Percentiles rank a stretch among this genome's conserved stretches.
Evolutionary conservation across 495 filamentous ascomycete species (phyloP).

Genomic region (Penicillium atrosanguineum): DNA sequence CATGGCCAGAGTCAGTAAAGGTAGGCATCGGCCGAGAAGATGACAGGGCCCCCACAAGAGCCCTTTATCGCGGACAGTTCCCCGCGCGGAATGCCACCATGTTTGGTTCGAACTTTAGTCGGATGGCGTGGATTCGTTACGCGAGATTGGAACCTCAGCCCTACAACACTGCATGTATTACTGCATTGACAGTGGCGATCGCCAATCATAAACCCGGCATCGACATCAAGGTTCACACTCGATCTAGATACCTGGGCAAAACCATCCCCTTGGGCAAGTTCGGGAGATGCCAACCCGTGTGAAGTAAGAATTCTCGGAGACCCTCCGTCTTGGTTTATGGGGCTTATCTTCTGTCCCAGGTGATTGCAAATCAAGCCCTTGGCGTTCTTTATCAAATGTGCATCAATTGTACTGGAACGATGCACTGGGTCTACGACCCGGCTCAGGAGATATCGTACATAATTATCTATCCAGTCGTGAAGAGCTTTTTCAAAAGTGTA

Average conservation of each 20-base stretch:
- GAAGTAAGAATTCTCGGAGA: neutral
- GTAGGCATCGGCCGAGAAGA: conserved; percentile 17
- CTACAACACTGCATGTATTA: neutral
- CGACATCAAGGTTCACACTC: neutral
- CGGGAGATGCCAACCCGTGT: neutral
- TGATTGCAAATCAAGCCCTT: neutral
- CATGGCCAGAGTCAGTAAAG: conserved; percentile 8
- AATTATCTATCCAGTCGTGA: too few species aligned
- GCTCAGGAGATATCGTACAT: too few species aligned
- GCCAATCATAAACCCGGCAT: neutral
- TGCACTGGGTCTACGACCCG: neutral
- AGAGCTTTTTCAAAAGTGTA: too few species aligned
- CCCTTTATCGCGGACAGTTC: conserved; percentile 18
- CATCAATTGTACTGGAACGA: neutral
- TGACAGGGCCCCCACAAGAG: conserved; percentile 10
- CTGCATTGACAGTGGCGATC: neutral
- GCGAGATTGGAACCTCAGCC: neutral
- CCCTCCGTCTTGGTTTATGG: neutral
- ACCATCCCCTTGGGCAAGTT: neutral
- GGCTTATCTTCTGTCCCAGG: neutral
- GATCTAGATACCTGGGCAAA: neutral
- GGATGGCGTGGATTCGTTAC: neutral
- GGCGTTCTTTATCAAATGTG: neutral
- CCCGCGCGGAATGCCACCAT: conserved; percentile 14
- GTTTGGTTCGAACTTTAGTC: conserved; percentile 3